These are phyloP conservation scores for Rhizomucor pusillus DNA, from an alignment of 371 early-diverging fungal species.

Conservation along the genomic window DNA sequence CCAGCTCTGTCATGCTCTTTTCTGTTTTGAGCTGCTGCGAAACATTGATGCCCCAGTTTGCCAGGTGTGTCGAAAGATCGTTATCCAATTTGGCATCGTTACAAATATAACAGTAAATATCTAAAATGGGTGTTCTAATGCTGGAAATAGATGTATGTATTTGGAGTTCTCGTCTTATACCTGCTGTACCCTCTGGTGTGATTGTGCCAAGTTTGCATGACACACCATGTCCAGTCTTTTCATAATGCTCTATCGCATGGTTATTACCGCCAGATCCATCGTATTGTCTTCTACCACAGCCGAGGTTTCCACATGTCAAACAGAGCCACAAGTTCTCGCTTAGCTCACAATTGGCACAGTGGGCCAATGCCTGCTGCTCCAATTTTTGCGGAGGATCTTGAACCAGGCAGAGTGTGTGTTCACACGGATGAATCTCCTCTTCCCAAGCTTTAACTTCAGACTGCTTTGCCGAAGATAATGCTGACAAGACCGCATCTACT, in stretches of 20 bases:
- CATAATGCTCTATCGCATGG: constrained; percentile 91
- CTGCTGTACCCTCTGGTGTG: constrained; percentile 95
- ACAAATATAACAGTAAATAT: constrained; percentile 92
- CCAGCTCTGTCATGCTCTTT: constrained; percentile 90
- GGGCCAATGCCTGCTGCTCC: constrained; percentile 61
- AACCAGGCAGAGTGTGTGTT: constrained; percentile 70
- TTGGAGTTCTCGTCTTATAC: constrained; percentile 32
- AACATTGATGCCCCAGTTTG: constrained; percentile 88
- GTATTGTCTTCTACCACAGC: constrained; percentile 89
- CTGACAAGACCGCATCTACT: constrained; percentile 67
- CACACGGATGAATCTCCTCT: constrained; percentile 79
- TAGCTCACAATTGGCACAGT: constrained; percentile 88
- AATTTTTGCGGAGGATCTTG: constrained; percentile 59
- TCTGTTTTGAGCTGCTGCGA: constrained; percentile 84
- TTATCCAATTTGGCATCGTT: constrained; percentile 84
- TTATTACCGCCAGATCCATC: constrained; percentile 99
- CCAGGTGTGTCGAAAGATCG: constrained; percentile 74
- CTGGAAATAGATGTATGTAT: neutral
- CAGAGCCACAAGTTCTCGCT: constrained; percentile 84
- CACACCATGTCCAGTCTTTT: constrained; percentile 80
- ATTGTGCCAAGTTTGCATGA: constrained; percentile 95
- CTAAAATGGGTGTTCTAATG: constrained; percentile 28
- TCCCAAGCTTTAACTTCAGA: constrained; percentile 94
- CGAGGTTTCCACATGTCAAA: constrained; percentile 73
- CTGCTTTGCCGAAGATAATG: constrained; percentile 80